Evolutionary conservation across 1,139 yeast species (phyloP), one percentile per base, ranked within the genome.

Genomic region (Tardiomyces depauwii): DNA sequence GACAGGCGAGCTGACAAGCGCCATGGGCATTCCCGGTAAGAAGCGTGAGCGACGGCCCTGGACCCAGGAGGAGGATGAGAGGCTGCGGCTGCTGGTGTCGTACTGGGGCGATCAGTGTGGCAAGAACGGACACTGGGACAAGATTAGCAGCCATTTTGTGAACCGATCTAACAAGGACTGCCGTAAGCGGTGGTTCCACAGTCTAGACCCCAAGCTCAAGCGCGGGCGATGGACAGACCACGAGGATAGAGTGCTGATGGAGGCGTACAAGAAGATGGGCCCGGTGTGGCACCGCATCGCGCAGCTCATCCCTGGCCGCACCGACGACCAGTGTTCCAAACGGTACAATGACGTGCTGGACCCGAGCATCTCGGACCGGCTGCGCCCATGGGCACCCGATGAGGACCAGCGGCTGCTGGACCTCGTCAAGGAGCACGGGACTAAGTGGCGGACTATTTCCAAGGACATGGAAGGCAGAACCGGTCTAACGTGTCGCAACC

Each of bases 271-370:
- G 43, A 74, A 72, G 51, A 74, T 75, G 61, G 96, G 96, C 0
- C 74, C 95, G 0, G 75, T 80, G 39, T 89, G 97, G 97, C 85
- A 84, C 51, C 80, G 81, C 54, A 89, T 89, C 9, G 80, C 95
- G 0, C 67, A 72, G 45, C 80, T 76, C 45, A 83, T 88, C 12
- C 75, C 78, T 1, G 95, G 96, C 2, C 71, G 97, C 57, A 89
- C 95, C 1, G 96, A 88, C 60, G 96, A 88, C 62, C 97, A 89
- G 65, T 89, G 96, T 66, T 87, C 95, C 2, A 89, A 89, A 59
- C 67, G 97, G 54, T 89, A 87, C 62, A 78, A 82, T 18, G 97
- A 89, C 58, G 95, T 88, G 1, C 65, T 89, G 49, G 94, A 86
- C 55, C 96, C 96, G 2, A 74, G 66, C 55, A 81, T 91, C 3